phyloP scores from a whole-genome alignment of 2,329 filamentous ascomycete species.

The Alternaria angustiovoidea region DNA sequence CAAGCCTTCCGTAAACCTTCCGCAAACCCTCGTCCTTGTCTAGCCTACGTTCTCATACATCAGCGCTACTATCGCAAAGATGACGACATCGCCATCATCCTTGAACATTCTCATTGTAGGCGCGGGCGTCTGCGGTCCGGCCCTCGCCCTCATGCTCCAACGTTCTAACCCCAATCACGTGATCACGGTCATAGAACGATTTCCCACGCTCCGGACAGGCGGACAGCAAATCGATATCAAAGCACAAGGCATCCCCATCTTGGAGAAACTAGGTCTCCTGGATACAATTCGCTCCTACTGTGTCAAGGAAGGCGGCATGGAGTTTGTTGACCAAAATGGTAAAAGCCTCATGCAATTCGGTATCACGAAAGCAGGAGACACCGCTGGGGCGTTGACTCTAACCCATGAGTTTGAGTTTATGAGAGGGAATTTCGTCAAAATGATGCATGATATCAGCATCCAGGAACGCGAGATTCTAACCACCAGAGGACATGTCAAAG shows the following conservation, averaged over 20 bases:
- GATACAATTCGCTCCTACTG: conserved; percentile 40
- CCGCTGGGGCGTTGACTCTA: conserved; percentile 29
- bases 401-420: conserved; percentile 45
- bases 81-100: conserved; percentile 2
- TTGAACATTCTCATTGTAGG: conserved; percentile 43
- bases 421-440: conserved; percentile 42
- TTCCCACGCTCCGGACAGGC: conserved; percentile 52
- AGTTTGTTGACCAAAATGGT: conserved; percentile 41
- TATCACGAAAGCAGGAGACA: conserved; percentile 51
- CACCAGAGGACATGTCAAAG: conserved; percentile 12
- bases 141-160: conserved; percentile 62
- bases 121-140: conserved; percentile 39
- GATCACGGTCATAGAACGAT: conserved; percentile 56
- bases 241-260: conserved; percentile 51
- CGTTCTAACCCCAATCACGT: conserved; percentile 47
- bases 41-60: neutral
- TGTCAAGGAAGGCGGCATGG: conserved; percentile 52
- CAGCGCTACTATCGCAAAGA: neutral
- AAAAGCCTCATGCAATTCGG: conserved; percentile 27
- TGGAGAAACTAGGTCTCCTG: conserved; percentile 52
- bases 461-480: conserved; percentile 23
- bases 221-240: conserved; percentile 59
- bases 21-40: no score
- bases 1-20: no score
- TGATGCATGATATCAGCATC: conserved; percentile 37